phyloP scores from a whole-genome alignment of 495 filamentous ascomycete genomes.

The Hypoxylon crocopeplum region DNA sequence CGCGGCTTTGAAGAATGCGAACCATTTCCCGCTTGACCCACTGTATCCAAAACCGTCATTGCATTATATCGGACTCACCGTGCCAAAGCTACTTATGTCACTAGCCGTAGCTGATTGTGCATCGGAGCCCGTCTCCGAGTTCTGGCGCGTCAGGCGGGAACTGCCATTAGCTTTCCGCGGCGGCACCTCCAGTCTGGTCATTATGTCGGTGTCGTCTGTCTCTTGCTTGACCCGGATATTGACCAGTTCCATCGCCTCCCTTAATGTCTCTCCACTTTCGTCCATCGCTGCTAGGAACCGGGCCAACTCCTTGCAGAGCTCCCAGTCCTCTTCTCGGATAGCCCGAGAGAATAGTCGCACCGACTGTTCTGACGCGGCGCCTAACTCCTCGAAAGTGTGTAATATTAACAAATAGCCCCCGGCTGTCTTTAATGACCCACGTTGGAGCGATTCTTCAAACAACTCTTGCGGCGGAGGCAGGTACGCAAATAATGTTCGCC shows the following conservation, averaged over 20 bases:
- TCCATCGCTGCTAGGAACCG: conserved; percentile 93
- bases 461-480: conserved; percentile 87
- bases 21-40: neutral
- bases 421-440: conserved; percentile 89
- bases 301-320: conserved; percentile 92
- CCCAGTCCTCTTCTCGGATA: conserved; percentile 89
- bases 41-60: conserved; percentile 22
- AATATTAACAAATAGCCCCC: conserved; percentile 96
- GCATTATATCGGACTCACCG: conserved; percentile 38
- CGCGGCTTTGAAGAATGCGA: neutral
- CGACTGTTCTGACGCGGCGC: conserved; percentile 78
- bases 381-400: conserved; percentile 88
- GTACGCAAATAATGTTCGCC: conserved; percentile 90
- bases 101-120: conserved; percentile 34
- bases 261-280: conserved; percentile 79
- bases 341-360: conserved; percentile 83
- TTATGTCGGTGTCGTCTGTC: conserved; percentile 49
- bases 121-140: conserved; percentile 40
- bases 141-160: conserved; percentile 37
- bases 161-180: conserved; percentile 44
- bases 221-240: conserved; percentile 58
- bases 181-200: conserved; percentile 59
- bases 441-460: conserved; percentile 87
- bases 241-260: conserved; percentile 77
- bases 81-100: conserved; percentile 41